Evolutionary conservation across 768 basidiomycete species (phyloP).

Genomic region (Austroboletus festivus): DNA sequence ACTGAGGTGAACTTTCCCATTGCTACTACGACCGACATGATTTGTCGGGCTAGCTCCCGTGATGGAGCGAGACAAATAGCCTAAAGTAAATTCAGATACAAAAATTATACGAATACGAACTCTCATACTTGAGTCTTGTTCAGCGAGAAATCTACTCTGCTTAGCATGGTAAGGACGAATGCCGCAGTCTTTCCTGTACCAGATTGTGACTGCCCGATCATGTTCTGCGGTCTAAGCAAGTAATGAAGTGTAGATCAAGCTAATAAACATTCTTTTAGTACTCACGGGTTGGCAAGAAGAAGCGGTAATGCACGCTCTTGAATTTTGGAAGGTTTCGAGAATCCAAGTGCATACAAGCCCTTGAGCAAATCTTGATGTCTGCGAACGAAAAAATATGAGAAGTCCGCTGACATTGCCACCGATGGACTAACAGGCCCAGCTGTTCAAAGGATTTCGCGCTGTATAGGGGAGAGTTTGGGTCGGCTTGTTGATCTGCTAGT

Average conservation of each 20-base stretch:
- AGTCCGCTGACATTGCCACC: not conserved
- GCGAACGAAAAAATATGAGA: slow-evolving; percentile 7
- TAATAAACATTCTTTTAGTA: slow-evolving; percentile 5
- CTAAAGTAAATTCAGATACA: slow-evolving; percentile 38
- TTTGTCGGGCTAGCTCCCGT: slow-evolving; percentile 94
- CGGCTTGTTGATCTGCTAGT: slow-evolving; percentile 91
- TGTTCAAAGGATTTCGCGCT: slow-evolving; percentile 95
- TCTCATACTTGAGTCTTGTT: slow-evolving; percentile 75
- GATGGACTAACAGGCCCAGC: slow-evolving; percentile 75
- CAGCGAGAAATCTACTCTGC: slow-evolving; percentile 80
- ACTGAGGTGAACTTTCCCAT: slow-evolving; percentile 96
- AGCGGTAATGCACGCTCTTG: slow-evolving; percentile 95
- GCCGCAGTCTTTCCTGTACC: slow-evolving; percentile 99
- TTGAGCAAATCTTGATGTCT: slow-evolving; percentile 87
- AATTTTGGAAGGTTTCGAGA: slow-evolving; percentile 97
- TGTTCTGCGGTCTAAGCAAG: slow-evolving; percentile 79
- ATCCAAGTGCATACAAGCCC: slow-evolving; percentile 92
- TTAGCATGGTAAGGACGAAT: slow-evolving; percentile 96
- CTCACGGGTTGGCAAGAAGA: slow-evolving; percentile 85
- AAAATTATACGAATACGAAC: not conserved
- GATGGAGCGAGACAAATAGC: slow-evolving; percentile 98
- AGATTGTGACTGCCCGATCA: slow-evolving; percentile 99
- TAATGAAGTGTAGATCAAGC: slow-evolving; percentile 8
- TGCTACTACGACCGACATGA: slow-evolving; percentile 88
- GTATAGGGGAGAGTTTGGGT: slow-evolving; percentile 93